Evolutionary conservation across 768 basidiomycete species (phyloP), one percentile per base, ranked within the genome.

Genomic region (Mycena leptocephala): DNA sequence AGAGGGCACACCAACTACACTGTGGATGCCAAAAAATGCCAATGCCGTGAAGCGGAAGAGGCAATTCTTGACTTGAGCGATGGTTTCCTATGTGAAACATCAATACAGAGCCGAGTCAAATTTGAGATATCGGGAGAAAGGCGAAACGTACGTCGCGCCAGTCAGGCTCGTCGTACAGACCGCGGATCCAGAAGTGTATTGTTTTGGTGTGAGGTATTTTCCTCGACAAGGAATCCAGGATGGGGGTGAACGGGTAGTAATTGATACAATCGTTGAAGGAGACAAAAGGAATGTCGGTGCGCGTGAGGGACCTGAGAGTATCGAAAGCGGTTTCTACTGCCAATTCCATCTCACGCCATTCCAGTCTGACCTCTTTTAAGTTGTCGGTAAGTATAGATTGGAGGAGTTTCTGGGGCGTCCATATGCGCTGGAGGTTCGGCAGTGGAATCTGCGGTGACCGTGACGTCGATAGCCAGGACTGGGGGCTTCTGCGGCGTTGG

Each of bases 131-230:
- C n/a, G n/a, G n/a, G n/a, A n/a, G n/a, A n/a, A n/a, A n/a, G n/a
- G n/a, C n/a, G n/a, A n/a, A n/a, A n/a, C n/a, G n/a, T n/a, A n/a
- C 4, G 39, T 41, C 7, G 18, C 9, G 18, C n/a, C n/a, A 10
- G 7, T 41, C 39, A 41, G 39, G 13, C 11, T 10, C 39, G 39
- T 37, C 35, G 13, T 43, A 8, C 41, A 8, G 9, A 10, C 11
- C 41, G 16, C 18, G 18, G 58, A n/a, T 37, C 16, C 9, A 59
- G 32, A 3, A 18, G 7, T 51, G 6, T 22, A n/a, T 2, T 26
- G 24, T 51, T 24, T 37, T 61, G 14, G n/a, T 30, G 30, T 65
- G 71, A 2, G 63, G 71, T 10, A 65, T 41, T 33, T 59, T 3
- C 30, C 56, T 43, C 63, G 53, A 51, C 4, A 65, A 5, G 2